Conservation (phyloP, 495 filamentous ascomycete genomes). For the Trichoderma virens region DNA sequence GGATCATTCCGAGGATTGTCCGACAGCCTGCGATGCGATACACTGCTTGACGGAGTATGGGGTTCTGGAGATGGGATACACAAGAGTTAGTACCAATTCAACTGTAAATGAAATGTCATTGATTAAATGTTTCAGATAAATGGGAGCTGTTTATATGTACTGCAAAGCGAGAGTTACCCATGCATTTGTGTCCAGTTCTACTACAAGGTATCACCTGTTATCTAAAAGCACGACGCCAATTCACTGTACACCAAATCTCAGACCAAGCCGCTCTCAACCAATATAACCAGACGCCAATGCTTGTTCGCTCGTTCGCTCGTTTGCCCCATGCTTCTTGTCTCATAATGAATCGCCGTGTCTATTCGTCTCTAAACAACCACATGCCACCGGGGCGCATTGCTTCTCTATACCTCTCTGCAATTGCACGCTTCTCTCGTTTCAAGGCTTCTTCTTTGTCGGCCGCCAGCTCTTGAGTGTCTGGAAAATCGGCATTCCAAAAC, state of each 20-base stretch:
- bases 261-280: not conserved
- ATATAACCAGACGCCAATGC: not conserved
- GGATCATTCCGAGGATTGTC: not conserved
- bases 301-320: not conserved
- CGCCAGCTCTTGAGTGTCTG: constrained; percentile 68
- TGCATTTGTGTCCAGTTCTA: too few relatives aligned
- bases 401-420: constrained; percentile 71
- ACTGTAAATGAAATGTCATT: too few relatives aligned
- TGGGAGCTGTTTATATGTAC: too few relatives aligned
- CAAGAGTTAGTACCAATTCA: too few relatives aligned
- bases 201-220: too few relatives aligned
- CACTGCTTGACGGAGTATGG: not conserved
- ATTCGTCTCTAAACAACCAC: constrained; percentile 80
- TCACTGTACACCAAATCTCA: not conserved
- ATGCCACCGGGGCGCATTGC: constrained; percentile 67
- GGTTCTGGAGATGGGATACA: too few relatives aligned
- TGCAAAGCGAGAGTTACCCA: too few relatives aligned
- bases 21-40: not conserved
- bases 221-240: too few relatives aligned
- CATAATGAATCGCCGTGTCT: constrained; percentile 11
- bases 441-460: constrained; percentile 54
- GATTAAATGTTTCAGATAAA: too few relatives aligned
- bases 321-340: not conserved
- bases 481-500: constrained; percentile 86
- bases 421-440: constrained; percentile 47